Evolutionary conservation across 805 yeast species (phyloP), one percentile per base, ranked within the genome.

Genomic region (fission yeast (Schizosaccharomyces pombe)): DNA sequence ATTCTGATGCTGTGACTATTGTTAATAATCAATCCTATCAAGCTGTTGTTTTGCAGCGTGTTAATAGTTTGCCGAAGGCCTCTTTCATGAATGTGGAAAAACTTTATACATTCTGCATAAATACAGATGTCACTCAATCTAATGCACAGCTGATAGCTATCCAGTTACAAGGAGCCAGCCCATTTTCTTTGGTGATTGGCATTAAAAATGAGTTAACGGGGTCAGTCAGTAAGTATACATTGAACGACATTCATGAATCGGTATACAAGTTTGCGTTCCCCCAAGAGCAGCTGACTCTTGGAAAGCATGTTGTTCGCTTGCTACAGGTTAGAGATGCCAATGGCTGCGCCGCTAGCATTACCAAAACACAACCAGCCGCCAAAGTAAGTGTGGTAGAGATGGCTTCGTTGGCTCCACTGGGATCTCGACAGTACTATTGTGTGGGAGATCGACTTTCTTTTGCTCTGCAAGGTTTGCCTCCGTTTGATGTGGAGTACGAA

Each of bases 401-500:
- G 8, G 95, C 96, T 6, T 74, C 76, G 57, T 79, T 87, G 5
- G 67, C 67, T 57, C 69, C 67, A 56, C 61, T 73, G 8, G 70
- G 70, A 49, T 62, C 72, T 5, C 63, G 65, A 26, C 57, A 62
- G 2, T 75, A 81, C 61, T 81, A 79, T 62, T 91, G 99, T 73
- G 94, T 89, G 29, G 99, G 98, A 9, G 97, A 89, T 58, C 81
- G 82, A 57, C 76, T 91, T 28, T 72, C 81, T 0, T 84, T 84
- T 63, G 75, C 80, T 57, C 66, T 89, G 58, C 75, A 75, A 14
- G 97, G 97, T 1, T 69, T 75, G 3, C 76, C 94, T 0, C 95
- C 95, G 22, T 85, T 85, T 63, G 74, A 74, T 1, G 74, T 93
- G 3, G 75, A 70, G 53, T 91, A 91, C 64, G 73, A 73, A 29